Percentiles rank a stretch among this genome's conserved stretches.
Evolutionary conservation across 768 basidiomycete species (phyloP).

Genomic region (Termitomyces sp.): DNA sequence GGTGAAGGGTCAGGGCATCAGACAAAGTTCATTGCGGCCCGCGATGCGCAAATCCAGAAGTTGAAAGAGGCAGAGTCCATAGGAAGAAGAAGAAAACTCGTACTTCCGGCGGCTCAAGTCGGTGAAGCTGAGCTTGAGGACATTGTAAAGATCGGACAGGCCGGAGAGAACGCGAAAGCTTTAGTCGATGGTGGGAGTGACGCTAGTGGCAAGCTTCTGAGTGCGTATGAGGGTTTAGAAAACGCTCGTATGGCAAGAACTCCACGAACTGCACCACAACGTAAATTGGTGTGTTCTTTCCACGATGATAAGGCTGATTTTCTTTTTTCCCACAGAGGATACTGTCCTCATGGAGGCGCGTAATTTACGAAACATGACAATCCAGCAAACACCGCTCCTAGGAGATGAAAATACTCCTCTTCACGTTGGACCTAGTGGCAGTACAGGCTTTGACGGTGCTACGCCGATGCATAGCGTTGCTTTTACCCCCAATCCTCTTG

Average conservation of each 20-base stretch:
- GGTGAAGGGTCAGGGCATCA: constrained; percentile 59
- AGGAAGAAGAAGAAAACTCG: constrained; percentile 77
- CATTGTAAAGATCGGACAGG: constrained; percentile 96
- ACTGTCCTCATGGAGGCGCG: constrained; percentile 92
- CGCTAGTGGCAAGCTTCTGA: constrained; percentile 79
- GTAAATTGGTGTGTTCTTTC: constrained; percentile 31
- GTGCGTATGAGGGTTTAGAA: constrained; percentile 89
- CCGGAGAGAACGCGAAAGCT: constrained; percentile 83
- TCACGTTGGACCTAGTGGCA: constrained; percentile 64
- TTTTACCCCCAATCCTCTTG: constrained; percentile 95
- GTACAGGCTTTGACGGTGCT: constrained; percentile 91
- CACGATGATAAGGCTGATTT: not conserved
- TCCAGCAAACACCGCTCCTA: constrained; percentile 87
- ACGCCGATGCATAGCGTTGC: constrained; percentile 89
- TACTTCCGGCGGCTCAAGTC: constrained; percentile 86
- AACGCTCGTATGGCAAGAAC: constrained; percentile 90
- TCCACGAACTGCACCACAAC: constrained; percentile 88
- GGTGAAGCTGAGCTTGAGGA: constrained; percentile 94
- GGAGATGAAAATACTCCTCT: constrained; percentile 98
- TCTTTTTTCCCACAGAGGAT: constrained; percentile 58
- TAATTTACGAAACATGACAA: constrained; percentile 91
- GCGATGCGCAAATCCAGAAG: constrained; percentile 97
- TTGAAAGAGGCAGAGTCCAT: constrained; percentile 97
- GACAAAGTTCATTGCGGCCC: constrained; percentile 93
- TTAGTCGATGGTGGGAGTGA: constrained; percentile 79